These are phyloP conservation scores for Globisporangium nunn DNA, from an alignment of 352 stramenopile species.

Conservation along the genomic window DNA sequence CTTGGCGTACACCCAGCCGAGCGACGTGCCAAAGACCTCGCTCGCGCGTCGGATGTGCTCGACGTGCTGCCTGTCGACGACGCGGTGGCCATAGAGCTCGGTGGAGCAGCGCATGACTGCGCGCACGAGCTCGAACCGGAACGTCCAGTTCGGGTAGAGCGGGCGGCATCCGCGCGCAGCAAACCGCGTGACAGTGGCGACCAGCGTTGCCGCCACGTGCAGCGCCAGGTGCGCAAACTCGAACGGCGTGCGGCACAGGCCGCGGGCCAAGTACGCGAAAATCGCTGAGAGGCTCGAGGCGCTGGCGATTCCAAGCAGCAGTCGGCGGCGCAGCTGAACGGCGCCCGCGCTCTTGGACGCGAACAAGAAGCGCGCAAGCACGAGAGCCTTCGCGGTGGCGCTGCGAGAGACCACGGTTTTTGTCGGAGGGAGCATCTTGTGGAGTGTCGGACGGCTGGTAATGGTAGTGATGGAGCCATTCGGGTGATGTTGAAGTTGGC, in stretches of 20 bases:
- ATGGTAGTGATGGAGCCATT: too few species aligned
- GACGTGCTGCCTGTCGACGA: constrained; percentile 13
- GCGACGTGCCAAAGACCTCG: constrained; percentile 1
- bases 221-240: constrained; percentile 6
- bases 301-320: background rate
- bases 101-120: constrained; percentile 13
- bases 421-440: constrained; percentile 3
- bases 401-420: background rate
- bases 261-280: constrained; percentile 5
- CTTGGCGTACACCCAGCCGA: background rate
- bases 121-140: constrained; percentile 22
- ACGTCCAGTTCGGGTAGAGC: constrained; percentile 28
- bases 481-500: background rate
- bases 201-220: constrained; percentile 3
- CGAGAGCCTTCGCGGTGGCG: background rate
- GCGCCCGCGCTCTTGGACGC: constrained; percentile 1
- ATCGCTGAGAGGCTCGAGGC: constrained; percentile 3
- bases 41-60: constrained; percentile 18
- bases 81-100: constrained; percentile 19
- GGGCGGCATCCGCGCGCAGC: constrained; percentile 13
- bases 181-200: constrained; percentile 2
- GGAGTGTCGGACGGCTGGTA: background rate
- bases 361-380: constrained; percentile 9
- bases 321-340: background rate
- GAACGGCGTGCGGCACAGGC: constrained; percentile 9